A percentile compares a stretch with the other conserved stretches of the same genome.
phyloP scores from a whole-genome alignment of 345 rosid genomes.

The Hibiscus trionum region DNA sequence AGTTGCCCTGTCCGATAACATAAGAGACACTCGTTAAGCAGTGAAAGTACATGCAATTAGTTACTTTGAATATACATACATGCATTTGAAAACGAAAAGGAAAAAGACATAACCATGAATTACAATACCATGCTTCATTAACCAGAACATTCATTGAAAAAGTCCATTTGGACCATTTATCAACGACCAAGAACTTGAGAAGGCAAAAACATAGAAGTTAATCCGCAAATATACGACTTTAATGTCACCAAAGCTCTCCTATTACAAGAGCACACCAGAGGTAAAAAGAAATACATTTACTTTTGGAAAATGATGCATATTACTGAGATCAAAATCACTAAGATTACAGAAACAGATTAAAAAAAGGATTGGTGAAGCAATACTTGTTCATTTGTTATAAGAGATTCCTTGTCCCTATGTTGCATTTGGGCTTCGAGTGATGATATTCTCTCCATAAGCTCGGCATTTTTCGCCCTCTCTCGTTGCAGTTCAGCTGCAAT shows the following conservation, averaged over 20 bases:
- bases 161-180: neutral
- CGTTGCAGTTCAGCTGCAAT: slow-evolving; percentile 39
- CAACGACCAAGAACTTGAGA: neutral
- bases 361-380: slow-evolving; percentile 7
- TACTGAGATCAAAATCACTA: neutral
- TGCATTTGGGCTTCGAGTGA: slow-evolving; percentile 43
- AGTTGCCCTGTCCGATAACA: slow-evolving; percentile 24
- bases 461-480: slow-evolving; percentile 41
- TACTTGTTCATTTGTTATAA: slow-evolving; percentile 22
- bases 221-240: neutral
- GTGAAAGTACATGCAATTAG: neutral
- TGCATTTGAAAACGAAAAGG: neutral
- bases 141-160: too few relatives aligned
- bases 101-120: neutral
- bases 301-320: neutral
- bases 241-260: neutral
- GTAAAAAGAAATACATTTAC: neutral
- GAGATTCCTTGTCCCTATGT: slow-evolving; percentile 21
- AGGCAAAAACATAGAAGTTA: neutral
- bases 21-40: neutral
- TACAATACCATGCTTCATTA: neutral
- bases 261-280: neutral
- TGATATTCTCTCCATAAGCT: slow-evolving; percentile 46
- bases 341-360: neutral
- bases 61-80: neutral